phyloP scores from a whole-genome alignment of 2,329 filamentous ascomycete species.

The Sclerotinia sclerotiorum region DNA sequence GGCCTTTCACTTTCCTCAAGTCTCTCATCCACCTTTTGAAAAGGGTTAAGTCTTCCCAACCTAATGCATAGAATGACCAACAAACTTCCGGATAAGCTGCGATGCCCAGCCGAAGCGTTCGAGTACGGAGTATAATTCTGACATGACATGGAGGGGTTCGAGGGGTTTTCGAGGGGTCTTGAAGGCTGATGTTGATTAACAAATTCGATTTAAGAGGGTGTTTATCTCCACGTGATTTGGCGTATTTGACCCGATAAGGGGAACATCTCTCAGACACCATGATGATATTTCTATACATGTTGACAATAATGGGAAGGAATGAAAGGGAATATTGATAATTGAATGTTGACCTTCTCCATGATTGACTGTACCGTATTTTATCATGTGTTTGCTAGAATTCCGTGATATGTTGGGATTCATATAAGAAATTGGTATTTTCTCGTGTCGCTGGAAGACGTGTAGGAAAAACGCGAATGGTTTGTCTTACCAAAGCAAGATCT shows the following conservation, averaged over 20 bases:
- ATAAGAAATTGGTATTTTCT: neutral
- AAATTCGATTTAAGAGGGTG: neutral
- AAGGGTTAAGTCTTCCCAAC: neutral
- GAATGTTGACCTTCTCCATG: neutral
- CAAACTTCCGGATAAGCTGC: neutral
- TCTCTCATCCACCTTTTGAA: neutral
- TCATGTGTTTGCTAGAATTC: neutral
- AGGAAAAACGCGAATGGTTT: neutral
- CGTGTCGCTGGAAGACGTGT: conserved; percentile 20
- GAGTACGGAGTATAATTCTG: neutral
- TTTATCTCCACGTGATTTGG: conserved; percentile 22
- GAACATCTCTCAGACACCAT: neutral
- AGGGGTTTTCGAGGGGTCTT: neutral
- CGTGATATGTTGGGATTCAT: neutral
- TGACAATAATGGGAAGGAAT: neutral
- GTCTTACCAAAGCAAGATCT: neutral
- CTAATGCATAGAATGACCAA: conserved; percentile 4
- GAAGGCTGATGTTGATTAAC: neutral
- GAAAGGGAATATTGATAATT: neutral
- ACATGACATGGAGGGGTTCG: neutral
- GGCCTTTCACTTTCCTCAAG: conserved; percentile 2
- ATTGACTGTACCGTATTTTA: accelerated
- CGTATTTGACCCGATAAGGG: neutral
- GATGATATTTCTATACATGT: neutral
- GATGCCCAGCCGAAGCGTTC: neutral